Evolutionary conservation across 345 rosid genomes (phyloP).

Genomic region (Eucalyptus polybractea): DNA sequence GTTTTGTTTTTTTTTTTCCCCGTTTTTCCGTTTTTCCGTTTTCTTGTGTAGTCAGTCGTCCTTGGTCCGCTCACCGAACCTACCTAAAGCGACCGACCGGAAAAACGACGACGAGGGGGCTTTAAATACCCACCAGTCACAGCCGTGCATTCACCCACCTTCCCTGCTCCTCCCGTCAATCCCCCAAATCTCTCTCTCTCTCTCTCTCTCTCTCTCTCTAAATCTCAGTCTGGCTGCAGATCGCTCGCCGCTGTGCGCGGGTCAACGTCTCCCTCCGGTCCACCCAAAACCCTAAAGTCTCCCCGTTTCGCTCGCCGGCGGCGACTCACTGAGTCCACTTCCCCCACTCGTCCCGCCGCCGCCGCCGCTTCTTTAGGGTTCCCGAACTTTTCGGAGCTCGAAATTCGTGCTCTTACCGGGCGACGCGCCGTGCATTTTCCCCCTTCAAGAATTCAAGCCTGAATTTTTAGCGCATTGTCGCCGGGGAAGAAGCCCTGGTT

Average conservation of each 20-base stretch:
- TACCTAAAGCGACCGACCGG: not conserved
- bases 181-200: conserved; percentile 2
- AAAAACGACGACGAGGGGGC: not conserved
- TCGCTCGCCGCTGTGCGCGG: not conserved
- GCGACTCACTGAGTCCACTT: too few relatives aligned
- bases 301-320: not conserved
- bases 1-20: too few relatives aligned
- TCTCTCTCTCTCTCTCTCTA: not conserved
- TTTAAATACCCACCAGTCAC: not conserved
- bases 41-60: not conserved
- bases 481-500: not conserved
- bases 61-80: not conserved
- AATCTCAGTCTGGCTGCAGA: not conserved
- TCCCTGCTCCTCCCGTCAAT: not conserved
- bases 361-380: not conserved
- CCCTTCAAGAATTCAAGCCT: too few relatives aligned
- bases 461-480: not conserved
- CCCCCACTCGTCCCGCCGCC: too few relatives aligned
- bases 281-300: not conserved
- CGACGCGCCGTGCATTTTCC: too few relatives aligned
- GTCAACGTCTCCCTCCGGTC: not conserved
- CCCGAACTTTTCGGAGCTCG: not conserved
- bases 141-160: not conserved
- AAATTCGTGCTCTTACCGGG: not conserved
- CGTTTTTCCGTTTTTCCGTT: not conserved